These are phyloP conservation scores for Escallonia herrerae DNA, from an alignment of 129 eudicot species.

Conservation along the genomic window DNA sequence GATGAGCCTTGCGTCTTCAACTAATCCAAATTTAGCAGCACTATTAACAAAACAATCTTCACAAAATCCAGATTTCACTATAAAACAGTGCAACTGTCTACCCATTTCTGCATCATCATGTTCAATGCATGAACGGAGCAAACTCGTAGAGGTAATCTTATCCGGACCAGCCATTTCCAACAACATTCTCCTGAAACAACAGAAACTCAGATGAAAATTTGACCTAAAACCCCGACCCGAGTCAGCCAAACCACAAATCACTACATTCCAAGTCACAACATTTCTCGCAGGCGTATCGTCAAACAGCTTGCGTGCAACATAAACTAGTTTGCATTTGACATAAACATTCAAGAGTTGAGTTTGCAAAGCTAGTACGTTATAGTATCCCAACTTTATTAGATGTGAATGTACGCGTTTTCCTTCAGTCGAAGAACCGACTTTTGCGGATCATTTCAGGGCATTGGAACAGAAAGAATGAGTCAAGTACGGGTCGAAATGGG, in stretches of 20 bases:
- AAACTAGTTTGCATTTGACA: conserved; percentile 25
- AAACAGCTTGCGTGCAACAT: conserved; percentile 44
- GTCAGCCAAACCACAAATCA: conserved; percentile 23
- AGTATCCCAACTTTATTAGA: conserved; percentile 37
- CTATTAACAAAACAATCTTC: conserved; percentile 37
- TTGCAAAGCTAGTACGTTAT: conserved; percentile 23
- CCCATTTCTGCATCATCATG: conserved; percentile 26
- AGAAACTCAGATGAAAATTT: conserved; percentile 24
- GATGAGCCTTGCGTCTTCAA: conserved; percentile 35
- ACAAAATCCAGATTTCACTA: conserved; percentile 37
- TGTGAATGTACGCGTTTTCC: conserved; percentile 41
- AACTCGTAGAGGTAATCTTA: conserved; percentile 36
- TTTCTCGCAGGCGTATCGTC: conserved; percentile 56
- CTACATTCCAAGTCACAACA: conserved; percentile 43
- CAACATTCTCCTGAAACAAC: conserved; percentile 51
- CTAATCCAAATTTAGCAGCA: conserved; percentile 45
- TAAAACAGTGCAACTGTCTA: conserved; percentile 40
- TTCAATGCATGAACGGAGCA: conserved; percentile 29
- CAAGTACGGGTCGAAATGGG: conserved; percentile 6
- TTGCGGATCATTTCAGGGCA: conserved; percentile 23
- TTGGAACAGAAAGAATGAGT: conserved; percentile 18
- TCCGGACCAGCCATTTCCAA: conserved; percentile 33
- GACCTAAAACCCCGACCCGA: neutral
- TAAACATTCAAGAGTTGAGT: conserved; percentile 42
- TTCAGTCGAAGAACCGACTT: conserved; percentile 11